phyloP scores from a whole-genome alignment of 345 rosid species.

The Euphorbia pulcherrima region DNA sequence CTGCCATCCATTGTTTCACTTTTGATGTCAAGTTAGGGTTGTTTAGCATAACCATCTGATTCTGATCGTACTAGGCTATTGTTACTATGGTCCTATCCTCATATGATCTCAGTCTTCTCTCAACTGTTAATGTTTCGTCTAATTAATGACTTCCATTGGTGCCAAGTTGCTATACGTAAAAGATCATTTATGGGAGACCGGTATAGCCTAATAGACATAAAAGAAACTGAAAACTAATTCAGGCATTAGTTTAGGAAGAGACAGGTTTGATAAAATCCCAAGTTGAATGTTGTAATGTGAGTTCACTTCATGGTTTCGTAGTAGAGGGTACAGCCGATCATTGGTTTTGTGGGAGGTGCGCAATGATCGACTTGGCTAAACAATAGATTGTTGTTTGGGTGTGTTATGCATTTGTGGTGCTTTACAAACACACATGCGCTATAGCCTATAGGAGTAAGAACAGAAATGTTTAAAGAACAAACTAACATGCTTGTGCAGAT shows the following conservation, averaged over 20 bases:
- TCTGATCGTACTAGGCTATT: no score
- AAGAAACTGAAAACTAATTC: no score
- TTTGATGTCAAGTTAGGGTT: neutral
- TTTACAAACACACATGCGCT: neutral
- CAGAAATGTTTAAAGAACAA: neutral
- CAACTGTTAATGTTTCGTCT: no score
- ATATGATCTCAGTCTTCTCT: no score
- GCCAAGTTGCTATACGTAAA: no score
- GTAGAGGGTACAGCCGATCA: conserved; percentile 90
- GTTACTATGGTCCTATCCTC: no score
- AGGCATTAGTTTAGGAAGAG: neutral
- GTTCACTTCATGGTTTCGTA: conserved; percentile 1
- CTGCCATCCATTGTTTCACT: neutral
- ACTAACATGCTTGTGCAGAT: neutral
- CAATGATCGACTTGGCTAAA: conserved; percentile 97
- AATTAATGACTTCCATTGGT: no score
- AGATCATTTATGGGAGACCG: no score
- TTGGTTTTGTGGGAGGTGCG: conserved; percentile 98
- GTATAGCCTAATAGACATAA: no score
- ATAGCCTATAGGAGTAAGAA: neutral
- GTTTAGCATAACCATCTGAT: neutral
- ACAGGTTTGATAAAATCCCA: neutral
- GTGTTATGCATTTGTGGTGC: neutral
- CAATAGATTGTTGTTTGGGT: conserved; percentile 72
- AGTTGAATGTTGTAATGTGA: conserved; percentile 3